Percentiles rank a stretch among this genome's conserved stretches.
These are phyloP conservation scores for Coniella lustricola DNA, from an alignment of 2,329 filamentous ascomycete genomes.

Conservation along the genomic window DNA sequence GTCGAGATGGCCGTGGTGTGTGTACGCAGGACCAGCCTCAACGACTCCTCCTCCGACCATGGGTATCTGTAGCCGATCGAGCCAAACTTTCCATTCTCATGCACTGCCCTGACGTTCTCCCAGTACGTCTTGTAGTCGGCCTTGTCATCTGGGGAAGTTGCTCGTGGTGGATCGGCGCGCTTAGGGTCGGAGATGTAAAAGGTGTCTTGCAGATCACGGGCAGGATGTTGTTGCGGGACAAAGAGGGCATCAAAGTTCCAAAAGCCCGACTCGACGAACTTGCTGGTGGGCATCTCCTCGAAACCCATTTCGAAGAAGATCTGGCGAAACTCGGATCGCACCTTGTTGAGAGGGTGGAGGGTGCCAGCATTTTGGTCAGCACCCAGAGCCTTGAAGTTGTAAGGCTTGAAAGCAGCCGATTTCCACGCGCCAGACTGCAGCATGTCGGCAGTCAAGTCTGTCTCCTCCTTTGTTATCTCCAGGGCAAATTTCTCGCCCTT, in stretches of 20 bases:
- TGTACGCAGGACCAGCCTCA: conserved; percentile 83
- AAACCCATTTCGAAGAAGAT: conserved; percentile 99
- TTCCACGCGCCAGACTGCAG: conserved; percentile 84
- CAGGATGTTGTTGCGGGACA: conserved; percentile 95
- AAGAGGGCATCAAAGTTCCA: conserved; percentile 99
- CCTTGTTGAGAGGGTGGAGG: conserved; percentile 77
- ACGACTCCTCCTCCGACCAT: conserved; percentile 80
- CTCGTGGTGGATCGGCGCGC: conserved; percentile 60
- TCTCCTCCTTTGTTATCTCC: conserved; percentile 87
- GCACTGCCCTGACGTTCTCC: conserved; percentile 79
- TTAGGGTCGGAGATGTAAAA: conserved; percentile 91
- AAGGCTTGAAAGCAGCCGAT: conserved; percentile 78
- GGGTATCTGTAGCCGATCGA: conserved; percentile 96
- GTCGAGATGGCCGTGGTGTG: conserved; percentile 93
- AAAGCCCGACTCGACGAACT: conserved; percentile 93
- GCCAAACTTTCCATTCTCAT: conserved; percentile 86
- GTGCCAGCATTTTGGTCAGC: conserved; percentile 55
- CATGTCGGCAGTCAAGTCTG: conserved; percentile 92
- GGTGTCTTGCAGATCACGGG: conserved; percentile 93
- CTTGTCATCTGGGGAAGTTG: conserved; percentile 46
- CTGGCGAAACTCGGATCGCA: conserved; percentile 88
- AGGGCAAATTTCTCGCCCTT: conserved; percentile 87
- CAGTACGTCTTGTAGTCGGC: conserved; percentile 78
- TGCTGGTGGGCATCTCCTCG: conserved; percentile 92
- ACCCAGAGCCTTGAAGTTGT: conserved; percentile 48